Evolutionary conservation across 306 rosid species (phyloP), one percentile per base, ranked within the genome.

Genomic region (Nissolia schottii): DNA sequence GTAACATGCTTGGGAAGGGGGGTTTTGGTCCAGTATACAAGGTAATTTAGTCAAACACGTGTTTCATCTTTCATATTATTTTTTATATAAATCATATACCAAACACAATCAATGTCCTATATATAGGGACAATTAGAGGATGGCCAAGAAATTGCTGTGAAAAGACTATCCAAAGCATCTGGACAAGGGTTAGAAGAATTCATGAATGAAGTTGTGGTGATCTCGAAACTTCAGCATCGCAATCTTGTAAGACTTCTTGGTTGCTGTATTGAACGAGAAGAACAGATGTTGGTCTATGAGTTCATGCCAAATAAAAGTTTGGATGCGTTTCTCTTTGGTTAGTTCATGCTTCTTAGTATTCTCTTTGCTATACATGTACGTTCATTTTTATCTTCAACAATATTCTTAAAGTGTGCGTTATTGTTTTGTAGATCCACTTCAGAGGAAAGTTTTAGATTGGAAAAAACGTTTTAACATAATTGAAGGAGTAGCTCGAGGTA

Each of bases 231-330:
- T 25, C 89, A 85, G 35, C 89, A 85, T 45, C 75, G 82, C 13
- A 85, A 85, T 82, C 84, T 85, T 49, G 86, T 85, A 16, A 70
- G 81, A 16, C 70, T 85, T 32, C 70, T 76, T 24, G 88, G 88
- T 7, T 85, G 85, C n/a, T 81, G 88, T 28, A 24, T 78, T 37
- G 84, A 85, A 71, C 27, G 74, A 37, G 77, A 69, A 0, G 88
- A 85, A 34, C 82, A 67, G 23, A 85, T 85, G 69, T 31, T 84
- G 63, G 65, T 84, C 0, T 84, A 84, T 70, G 88, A 78, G 43
- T 81, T 70, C 45, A 81, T 85, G 88, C 84, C 84, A 57, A 85
- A 85, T 53, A 68, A 73, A 43, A 85, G 86, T 37, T 79, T 79
- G 74, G 86, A 81, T 57, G 79, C 88, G 7, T 75, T 75, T 51